A percentile compares a stretch with the other conserved stretches of the same genome.
phyloP scores from a whole-genome alignment of 2,329 filamentous ascomycete genomes.

The Didymella keratinophila region DNA sequence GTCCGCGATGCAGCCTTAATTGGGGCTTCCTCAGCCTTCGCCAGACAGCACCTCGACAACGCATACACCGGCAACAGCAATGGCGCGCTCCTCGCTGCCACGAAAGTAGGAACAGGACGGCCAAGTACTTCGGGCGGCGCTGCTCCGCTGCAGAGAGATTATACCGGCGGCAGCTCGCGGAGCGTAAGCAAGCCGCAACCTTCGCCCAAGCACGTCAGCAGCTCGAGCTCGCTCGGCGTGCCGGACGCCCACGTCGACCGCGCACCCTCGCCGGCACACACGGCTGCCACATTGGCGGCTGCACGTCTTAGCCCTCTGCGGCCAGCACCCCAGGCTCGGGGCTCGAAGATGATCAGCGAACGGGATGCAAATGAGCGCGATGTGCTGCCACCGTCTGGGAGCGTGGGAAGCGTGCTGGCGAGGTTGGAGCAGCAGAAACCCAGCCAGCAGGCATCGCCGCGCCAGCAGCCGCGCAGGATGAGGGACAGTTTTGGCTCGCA shows the following conservation, averaged over 20 bases:
- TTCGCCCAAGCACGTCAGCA: slow-evolving; percentile 37
- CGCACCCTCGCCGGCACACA: slow-evolving; percentile 63
- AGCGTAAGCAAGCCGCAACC: slow-evolving; percentile 31
- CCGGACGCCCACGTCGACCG: slow-evolving; percentile 39
- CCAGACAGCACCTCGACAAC: slow-evolving; percentile 51
- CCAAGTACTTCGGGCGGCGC: slow-evolving; percentile 24
- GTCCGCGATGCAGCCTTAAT: slow-evolving; percentile 56
- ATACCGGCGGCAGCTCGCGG: slow-evolving; percentile 42
- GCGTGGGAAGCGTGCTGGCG: slow-evolving; percentile 45
- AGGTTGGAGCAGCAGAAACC: slow-evolving; percentile 37
- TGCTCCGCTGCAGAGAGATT: slow-evolving; percentile 39
- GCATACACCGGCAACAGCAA: slow-evolving; percentile 52
- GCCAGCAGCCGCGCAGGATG: slow-evolving; percentile 25
- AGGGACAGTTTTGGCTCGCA: slow-evolving; percentile 29
- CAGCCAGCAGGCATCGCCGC: slow-evolving; percentile 23
- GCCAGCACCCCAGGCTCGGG: slow-evolving; percentile 28
- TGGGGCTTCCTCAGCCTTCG: slow-evolving; percentile 60
- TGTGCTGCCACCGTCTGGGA: slow-evolving; percentile 43
- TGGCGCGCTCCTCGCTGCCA: slow-evolving; percentile 57
- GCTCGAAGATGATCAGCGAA: slow-evolving; percentile 30
- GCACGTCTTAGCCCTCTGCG: slow-evolving; percentile 64
- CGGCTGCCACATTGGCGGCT: slow-evolving; percentile 69
- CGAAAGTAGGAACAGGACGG: slow-evolving; percentile 48
- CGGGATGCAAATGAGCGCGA: slow-evolving; percentile 38
- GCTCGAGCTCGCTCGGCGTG: slow-evolving; percentile 42